A percentile compares a stretch with the other conserved stretches of the same genome.
Conservation (phyloP, 352 stramenopile genomes). For the Phytophthora brassicae region DNA sequence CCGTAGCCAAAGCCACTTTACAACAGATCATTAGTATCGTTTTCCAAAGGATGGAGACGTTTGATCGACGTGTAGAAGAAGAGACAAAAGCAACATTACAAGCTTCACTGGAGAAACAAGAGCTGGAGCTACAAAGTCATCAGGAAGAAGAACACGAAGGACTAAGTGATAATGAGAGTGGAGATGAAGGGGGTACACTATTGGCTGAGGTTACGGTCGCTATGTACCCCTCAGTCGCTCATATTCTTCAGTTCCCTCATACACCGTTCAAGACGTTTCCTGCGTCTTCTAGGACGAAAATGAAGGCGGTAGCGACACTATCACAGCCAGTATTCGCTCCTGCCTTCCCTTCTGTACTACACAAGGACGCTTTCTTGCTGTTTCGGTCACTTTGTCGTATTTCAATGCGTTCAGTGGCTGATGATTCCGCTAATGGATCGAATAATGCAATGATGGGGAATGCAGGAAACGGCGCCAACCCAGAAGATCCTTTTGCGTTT, state of each 20-base stretch:
- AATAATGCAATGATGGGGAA: slow-evolving; percentile 25
- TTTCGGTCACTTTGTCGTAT: slow-evolving; percentile 97
- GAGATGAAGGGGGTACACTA: slow-evolving; percentile 19
- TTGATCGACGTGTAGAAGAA: slow-evolving; percentile 74
- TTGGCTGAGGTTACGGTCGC: slow-evolving; percentile 18
- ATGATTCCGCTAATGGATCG: slow-evolving; percentile 71
- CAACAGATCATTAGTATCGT: slow-evolving; percentile 97
- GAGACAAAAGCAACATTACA: slow-evolving; percentile 63
- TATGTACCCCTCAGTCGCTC: slow-evolving; percentile 55
- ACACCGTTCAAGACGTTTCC: background rate
- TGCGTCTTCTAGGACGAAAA: slow-evolving; percentile 4
- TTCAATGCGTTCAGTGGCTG: slow-evolving; percentile 89
- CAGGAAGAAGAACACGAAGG: slow-evolving; percentile 12
- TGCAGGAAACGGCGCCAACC: slow-evolving; percentile 33
- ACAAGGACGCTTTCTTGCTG: slow-evolving; percentile 98
- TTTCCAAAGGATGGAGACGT: slow-evolving; percentile 96
- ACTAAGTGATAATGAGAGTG: slow-evolving; percentile 29
- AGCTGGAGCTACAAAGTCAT: slow-evolving; percentile 19
- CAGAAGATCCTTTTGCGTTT: slow-evolving; percentile 92
- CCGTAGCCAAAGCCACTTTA: slow-evolving; percentile 96
- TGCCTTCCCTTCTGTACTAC: slow-evolving; percentile 94
- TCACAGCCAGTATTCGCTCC: slow-evolving; percentile 50
- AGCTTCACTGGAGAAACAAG: slow-evolving; percentile 48
- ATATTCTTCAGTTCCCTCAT: slow-evolving; percentile 30
- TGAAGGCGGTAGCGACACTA: slow-evolving; percentile 9